Conservation (phyloP, 2,329 filamentous ascomycete species). For the Fusarium citri region DNA sequence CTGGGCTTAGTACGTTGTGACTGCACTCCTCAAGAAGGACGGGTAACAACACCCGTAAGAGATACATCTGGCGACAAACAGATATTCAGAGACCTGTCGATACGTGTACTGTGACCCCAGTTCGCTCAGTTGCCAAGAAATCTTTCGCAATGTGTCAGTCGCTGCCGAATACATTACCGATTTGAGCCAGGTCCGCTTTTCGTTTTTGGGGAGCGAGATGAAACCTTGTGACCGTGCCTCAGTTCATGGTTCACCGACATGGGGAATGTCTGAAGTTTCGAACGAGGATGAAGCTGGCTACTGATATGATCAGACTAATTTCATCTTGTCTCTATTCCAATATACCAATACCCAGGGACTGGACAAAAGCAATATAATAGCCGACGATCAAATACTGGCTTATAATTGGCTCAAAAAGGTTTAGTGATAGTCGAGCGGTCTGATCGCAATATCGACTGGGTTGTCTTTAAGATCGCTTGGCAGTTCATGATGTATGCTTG, state of each 20-base stretch:
- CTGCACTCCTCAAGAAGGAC: background rate
- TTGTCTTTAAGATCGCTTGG: slow-evolving; percentile 11
- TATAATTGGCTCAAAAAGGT: slow-evolving; percentile 15
- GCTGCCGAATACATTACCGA: slow-evolving; percentile 4
- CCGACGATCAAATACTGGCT: background rate
- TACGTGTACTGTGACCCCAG: background rate
- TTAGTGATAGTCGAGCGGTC: background rate
- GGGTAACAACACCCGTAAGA: background rate
- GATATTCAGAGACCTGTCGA: background rate
- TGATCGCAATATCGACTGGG: background rate
- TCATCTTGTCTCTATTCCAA: background rate
- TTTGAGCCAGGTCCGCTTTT: background rate
- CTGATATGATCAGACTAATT: background rate
- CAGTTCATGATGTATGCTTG: slow-evolving; percentile 14
- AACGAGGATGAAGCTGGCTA: slow-evolving; percentile 6
- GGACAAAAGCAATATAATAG: background rate
- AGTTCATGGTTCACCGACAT: background rate
- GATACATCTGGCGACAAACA: background rate
- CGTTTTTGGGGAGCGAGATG: background rate
- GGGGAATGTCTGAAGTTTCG: background rate
- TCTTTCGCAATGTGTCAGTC: slow-evolving; percentile 13
- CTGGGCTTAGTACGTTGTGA: background rate
- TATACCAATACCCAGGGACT: background rate
- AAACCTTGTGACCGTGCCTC: background rate
- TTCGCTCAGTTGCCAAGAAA: background rate